A percentile compares a stretch with the other conserved stretches of the same genome.
These are phyloP conservation scores for Ziziphus jujuba DNA, from an alignment of 306 rosid species.

Conservation along the genomic window DNA sequence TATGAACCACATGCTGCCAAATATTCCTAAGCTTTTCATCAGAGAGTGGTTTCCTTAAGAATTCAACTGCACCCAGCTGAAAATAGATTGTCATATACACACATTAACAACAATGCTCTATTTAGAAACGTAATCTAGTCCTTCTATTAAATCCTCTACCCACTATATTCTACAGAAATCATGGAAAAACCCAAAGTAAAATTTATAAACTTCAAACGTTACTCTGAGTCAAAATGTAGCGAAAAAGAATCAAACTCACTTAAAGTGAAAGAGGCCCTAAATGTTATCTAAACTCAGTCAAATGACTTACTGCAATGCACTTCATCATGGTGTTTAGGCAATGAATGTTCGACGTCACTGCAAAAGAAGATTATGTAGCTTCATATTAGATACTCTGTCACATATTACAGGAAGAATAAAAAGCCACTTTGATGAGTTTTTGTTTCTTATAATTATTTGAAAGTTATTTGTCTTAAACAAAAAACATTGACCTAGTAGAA, in stretches of 20 bases:
- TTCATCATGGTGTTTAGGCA: conserved; percentile 91
- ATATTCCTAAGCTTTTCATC: conserved; percentile 90
- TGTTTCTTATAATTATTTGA: not conserved
- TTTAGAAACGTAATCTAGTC: conserved; percentile 1
- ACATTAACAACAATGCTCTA: conserved; percentile 13
- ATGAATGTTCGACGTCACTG: conserved; percentile 78
- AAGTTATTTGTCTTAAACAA: too few relatives aligned
- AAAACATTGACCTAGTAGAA: not conserved
- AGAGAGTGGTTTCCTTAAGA: conserved; percentile 80
- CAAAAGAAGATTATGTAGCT: conserved; percentile 22
- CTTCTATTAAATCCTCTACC: not conserved
- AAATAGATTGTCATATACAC: conserved; percentile 26
- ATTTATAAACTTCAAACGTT: not conserved
- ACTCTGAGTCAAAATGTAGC: conserved; percentile 11
- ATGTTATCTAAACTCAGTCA: not conserved
- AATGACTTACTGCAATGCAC: conserved; percentile 88
- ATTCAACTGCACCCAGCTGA: conserved; percentile 96
- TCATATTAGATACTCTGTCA: conserved; percentile 13
- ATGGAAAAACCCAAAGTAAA: conserved; percentile 1
- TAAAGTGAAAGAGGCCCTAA: not conserved
- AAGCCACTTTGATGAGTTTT: not conserved
- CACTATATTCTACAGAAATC: not conserved
- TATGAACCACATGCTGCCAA: conserved; percentile 99
- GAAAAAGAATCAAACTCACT: not conserved
- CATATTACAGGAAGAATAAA: conserved; percentile 1